These are phyloP conservation scores for Tetrahymena borealis DNA, from an alignment of 73 alveolate species.

Conservation along the genomic window DNA sequence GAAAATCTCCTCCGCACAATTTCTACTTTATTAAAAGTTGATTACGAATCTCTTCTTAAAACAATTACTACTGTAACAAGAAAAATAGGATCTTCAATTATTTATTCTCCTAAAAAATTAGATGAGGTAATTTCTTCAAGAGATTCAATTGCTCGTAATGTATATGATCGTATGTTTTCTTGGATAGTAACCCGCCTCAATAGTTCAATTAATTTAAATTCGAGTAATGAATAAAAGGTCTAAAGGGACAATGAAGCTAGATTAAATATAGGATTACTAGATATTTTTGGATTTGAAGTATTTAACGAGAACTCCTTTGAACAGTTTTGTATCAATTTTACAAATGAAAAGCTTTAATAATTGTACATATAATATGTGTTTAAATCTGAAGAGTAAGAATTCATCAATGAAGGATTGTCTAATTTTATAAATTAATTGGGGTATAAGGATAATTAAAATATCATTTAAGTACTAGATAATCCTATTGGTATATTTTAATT, in stretches of 20 bases:
- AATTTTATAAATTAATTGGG: neutral
- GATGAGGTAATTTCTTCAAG: conserved; percentile 66
- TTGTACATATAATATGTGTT: conserved; percentile 73
- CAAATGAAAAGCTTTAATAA: conserved; percentile 87
- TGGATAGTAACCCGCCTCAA: conserved; percentile 87
- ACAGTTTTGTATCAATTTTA: conserved; percentile 82
- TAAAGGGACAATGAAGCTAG: neutral
- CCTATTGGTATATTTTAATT: neutral
- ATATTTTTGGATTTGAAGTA: conserved; percentile 93
- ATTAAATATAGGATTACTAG: conserved; percentile 64
- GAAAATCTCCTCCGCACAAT: conserved; percentile 47
- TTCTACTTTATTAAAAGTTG: conserved; percentile 53
- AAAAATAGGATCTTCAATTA: conserved; percentile 60
- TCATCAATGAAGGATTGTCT: neutral
- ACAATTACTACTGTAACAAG: conserved; percentile 63
- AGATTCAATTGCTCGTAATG: conserved; percentile 82
- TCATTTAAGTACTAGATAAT: neutral
- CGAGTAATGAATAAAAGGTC: neutral
- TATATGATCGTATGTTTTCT: conserved; percentile 68
- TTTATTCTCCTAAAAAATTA: conserved; percentile 66
- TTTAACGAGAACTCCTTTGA: conserved; percentile 84
- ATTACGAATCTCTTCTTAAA: conserved; percentile 29
- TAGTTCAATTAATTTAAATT: conserved; percentile 64
- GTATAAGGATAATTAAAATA: neutral
- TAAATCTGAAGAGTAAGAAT: conserved; percentile 58